These are phyloP conservation scores for Aspergillus ochraceus DNA, from an alignment of 2,329 filamentous ascomycete species.

Conservation along the genomic window DNA sequence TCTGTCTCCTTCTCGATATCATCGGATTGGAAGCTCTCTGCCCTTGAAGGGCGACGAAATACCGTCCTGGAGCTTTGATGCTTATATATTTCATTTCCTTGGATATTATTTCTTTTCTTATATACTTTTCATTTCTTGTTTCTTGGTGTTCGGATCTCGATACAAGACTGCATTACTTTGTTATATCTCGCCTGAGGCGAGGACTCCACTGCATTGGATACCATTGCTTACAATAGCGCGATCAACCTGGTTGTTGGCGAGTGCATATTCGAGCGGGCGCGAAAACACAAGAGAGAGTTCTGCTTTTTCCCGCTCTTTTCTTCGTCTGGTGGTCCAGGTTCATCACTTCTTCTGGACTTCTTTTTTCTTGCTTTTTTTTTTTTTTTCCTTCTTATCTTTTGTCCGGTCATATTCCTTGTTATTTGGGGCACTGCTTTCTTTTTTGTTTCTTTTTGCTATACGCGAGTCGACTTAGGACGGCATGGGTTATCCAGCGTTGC, in stretches of 20 bases:
- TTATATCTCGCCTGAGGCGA: conserved; percentile 8
- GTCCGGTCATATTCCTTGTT: background rate
- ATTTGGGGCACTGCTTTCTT: background rate
- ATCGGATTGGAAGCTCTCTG: background rate
- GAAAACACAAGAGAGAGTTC: conserved; percentile 5
- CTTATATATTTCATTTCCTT: conserved; percentile 10
- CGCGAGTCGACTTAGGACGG: background rate
- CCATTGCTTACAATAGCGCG: conserved; percentile 6
- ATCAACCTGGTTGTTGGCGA: conserved; percentile 8
- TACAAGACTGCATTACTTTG: conserved; percentile 5
- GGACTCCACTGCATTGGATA: conserved; percentile 8
- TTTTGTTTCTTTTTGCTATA: background rate
- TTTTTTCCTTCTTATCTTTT: background rate
- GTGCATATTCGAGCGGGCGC: conserved; percentile 11
- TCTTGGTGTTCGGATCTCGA: background rate
- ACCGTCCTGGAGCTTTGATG: conserved; percentile 1
- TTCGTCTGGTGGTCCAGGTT: background rate
- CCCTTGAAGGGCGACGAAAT: background rate
- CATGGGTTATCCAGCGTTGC: background rate
- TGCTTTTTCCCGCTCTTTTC: conserved; percentile 1
- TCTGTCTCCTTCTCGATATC: background rate
- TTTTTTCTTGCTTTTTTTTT: background rate
- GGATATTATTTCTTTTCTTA: conserved; percentile 1
- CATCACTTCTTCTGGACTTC: background rate
- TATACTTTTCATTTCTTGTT: background rate